Evolutionary conservation across 2,329 filamentous ascomycete species (phyloP), one percentile per base, ranked within the genome.

Genomic region (Xylaria arbuscula): DNA sequence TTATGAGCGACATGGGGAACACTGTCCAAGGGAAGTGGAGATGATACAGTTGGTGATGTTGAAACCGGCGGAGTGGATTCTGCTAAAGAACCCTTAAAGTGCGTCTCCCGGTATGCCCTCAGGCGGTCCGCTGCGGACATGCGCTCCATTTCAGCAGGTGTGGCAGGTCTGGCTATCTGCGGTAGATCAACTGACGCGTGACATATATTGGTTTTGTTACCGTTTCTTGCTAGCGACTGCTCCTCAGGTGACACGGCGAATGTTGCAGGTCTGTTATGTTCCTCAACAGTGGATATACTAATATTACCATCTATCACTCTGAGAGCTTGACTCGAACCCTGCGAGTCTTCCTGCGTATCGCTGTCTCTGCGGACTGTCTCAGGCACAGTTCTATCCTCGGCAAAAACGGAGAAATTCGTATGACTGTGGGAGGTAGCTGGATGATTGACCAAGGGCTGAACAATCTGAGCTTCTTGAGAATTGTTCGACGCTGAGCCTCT

Each of bases 401-500:
- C 72, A 62, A 73, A 75, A 15, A 75, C 72, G 2, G 64, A 71
- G 59, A 75, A 76, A 19, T 67, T 64, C 1, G 60, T 66, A 32
- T 72, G 70, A 32, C 71, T 73, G 32, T 73, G 69, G 10, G 74
- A 75, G 17, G 57, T 66, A 34, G 70, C 67, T 42, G 69, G 71
- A 28, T 74, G 71, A 56, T 69, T 74, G 56, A 19, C 72, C 7
- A 76, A 57, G 40, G 73, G 72, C 19, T 65, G 61, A 3, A 78
- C 72, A 22, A 78, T 68, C 54, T 78, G 76, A n/a, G 76, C 77
- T 42, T 74, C 72, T 55, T 78, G 77, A 2, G 71, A 77, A 36
- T 62, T 71, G 42, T 58, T 67, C 40, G 64, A 65, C 15, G 70
- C 70, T 38, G 62, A 68, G 36, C 22, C 55, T 36, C 62, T 66